Evolutionary conservation across 768 basidiomycete species (phyloP).

Genomic region (Tulasnella sp.): DNA sequence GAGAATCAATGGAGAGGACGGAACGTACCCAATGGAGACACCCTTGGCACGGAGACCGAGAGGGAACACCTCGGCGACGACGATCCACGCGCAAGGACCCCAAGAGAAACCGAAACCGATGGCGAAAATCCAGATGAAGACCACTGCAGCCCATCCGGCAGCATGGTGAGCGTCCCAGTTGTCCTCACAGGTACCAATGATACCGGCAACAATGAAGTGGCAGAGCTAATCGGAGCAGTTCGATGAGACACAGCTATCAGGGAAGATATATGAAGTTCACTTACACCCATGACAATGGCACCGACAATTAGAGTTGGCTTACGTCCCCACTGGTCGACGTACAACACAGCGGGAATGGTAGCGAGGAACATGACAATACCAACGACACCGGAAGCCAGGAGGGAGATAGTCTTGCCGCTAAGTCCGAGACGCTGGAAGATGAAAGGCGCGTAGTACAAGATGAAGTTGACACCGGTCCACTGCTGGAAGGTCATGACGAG

Average conservation of each 20-base stretch:
- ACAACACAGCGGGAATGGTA: slow-evolving; percentile 78
- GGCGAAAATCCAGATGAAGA: slow-evolving; percentile 12
- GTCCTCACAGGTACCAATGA: slow-evolving; percentile 38
- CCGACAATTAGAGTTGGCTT: slow-evolving; percentile 72
- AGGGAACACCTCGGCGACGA: slow-evolving; percentile 8
- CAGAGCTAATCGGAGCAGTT: slow-evolving; percentile 47
- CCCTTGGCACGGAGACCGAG: neutral
- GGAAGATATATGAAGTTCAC: neutral
- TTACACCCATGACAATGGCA: slow-evolving; percentile 68
- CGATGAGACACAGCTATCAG: neutral
- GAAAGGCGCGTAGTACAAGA: slow-evolving; percentile 31
- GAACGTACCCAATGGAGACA: neutral
- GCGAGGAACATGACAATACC: slow-evolving; percentile 75
- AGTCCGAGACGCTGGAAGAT: slow-evolving; percentile 64
- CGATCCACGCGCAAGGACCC: slow-evolving; percentile 10
- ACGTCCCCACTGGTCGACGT: slow-evolving; percentile 70
- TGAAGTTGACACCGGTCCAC: slow-evolving; percentile 73
- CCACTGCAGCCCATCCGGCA: neutral
- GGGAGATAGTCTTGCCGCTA: slow-evolving; percentile 13
- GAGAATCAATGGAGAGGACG: neutral
- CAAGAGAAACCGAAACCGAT: neutral
- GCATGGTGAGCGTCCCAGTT: neutral
- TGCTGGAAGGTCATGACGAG: slow-evolving; percentile 79
- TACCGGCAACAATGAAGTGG: slow-evolving; percentile 63
- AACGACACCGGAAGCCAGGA: slow-evolving; percentile 64